Conservation (phyloP, 1,284 basidiomycete genomes). For the Malassezia arunalokei region DNA sequence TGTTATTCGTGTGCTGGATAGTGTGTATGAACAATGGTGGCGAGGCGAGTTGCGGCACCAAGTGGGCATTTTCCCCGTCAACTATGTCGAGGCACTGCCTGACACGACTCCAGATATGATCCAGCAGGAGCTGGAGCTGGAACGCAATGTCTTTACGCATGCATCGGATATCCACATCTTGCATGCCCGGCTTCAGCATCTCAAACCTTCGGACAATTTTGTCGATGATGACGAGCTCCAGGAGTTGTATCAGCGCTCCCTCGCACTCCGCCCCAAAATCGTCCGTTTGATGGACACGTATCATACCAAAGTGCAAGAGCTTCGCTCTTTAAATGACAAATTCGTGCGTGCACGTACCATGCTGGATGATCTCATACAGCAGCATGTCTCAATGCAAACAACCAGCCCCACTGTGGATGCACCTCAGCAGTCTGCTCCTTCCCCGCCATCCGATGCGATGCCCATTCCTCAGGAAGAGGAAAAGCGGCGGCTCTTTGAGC, state of each 20-base stretch:
- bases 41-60: slow-evolving; percentile 79
- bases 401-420: slow-evolving; percentile 19
- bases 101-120: slow-evolving; percentile 70
- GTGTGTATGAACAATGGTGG: slow-evolving; percentile 98
- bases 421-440: slow-evolving; percentile 13
- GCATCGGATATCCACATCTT: slow-evolving; percentile 77
- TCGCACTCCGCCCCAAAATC: slow-evolving; percentile 81
- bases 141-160: slow-evolving; percentile 72
- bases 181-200: slow-evolving; percentile 62
- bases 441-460: background rate
- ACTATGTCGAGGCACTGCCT: slow-evolving; percentile 80
- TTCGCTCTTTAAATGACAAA: slow-evolving; percentile 77
- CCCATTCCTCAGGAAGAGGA: slow-evolving; percentile 32
- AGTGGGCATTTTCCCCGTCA: slow-evolving; percentile 95
- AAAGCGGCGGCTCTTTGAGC: slow-evolving; percentile 36
- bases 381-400: background rate
- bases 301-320: slow-evolving; percentile 50
- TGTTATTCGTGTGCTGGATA: slow-evolving; percentile 86
- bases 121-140: slow-evolving; percentile 71
- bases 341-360: slow-evolving; percentile 70
- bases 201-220: slow-evolving; percentile 64
- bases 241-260: slow-evolving; percentile 80
- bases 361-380: slow-evolving; percentile 69
- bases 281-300: slow-evolving; percentile 95
- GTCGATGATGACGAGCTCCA: slow-evolving; percentile 77